Conservation (phyloP, 768 basidiomycete species). For the Boletus barrowsii region DNA sequence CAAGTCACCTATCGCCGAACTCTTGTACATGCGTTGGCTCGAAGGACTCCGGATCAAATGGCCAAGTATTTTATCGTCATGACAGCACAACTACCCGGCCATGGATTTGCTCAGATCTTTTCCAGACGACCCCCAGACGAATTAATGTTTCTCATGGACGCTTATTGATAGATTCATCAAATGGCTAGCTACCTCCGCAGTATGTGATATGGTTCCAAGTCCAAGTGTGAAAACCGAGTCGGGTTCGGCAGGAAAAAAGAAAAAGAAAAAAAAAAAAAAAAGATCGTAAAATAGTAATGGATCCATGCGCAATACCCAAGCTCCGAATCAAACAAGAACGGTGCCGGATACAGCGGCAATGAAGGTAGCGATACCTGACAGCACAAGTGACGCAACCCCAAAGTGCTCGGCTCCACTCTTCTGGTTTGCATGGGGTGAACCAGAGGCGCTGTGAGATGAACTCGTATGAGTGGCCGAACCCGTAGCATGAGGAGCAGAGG, state of each 20-base stretch:
- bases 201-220: background rate
- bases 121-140: background rate
- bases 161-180: background rate
- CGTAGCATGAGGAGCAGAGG: background rate
- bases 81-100: background rate
- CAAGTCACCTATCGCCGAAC: slow-evolving; percentile 89
- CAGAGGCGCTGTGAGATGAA: slow-evolving; percentile 14
- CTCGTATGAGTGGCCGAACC: slow-evolving; percentile 3
- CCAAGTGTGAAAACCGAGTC: background rate
- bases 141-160: slow-evolving; percentile 6
- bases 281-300: slow-evolving; percentile 13
- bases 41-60: slow-evolving; percentile 89
- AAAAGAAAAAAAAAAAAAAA: background rate
- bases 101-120: background rate
- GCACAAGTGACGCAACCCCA: slow-evolving; percentile 16
- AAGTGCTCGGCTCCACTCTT: slow-evolving; percentile 33
- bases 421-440: slow-evolving; percentile 29
- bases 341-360: slow-evolving; percentile 23
- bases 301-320: background rate
- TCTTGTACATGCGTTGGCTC: slow-evolving; percentile 96
- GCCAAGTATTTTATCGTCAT: slow-evolving; percentile 61
- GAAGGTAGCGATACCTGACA: slow-evolving; percentile 23
- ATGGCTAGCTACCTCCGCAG: background rate
- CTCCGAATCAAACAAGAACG: slow-evolving; percentile 18
- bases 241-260: background rate